phyloP scores from a whole-genome alignment of 2,329 filamentous ascomycete genomes.

The Arthroderma sp. region DNA sequence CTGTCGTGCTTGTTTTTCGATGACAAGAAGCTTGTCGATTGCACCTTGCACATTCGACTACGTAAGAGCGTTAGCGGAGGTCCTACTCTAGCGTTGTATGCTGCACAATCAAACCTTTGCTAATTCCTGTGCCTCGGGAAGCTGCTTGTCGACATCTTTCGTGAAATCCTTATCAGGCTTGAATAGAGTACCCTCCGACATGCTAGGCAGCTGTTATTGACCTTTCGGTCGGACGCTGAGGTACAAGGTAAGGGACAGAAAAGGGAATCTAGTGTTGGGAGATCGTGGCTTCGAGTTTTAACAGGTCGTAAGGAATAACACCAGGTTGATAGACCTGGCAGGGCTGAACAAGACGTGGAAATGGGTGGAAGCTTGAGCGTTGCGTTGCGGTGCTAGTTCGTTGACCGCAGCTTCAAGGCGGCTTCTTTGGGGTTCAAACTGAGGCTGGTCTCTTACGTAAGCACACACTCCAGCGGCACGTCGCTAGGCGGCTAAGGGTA shows the following conservation, averaged over 20 bases:
- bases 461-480: no score
- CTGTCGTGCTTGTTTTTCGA: constrained; percentile 97
- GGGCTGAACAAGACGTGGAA: no score
- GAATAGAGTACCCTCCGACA: constrained; percentile 66
- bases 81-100: background rate
- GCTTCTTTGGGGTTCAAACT: no score
- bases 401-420: no score
- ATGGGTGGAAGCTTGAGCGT: no score
- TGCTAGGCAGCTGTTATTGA: constrained; percentile 29
- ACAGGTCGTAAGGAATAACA: no score
- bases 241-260: background rate
- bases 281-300: no score
- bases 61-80: constrained; percentile 8
- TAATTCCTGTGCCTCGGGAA: constrained; percentile 80
- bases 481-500: no score
- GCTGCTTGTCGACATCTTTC: constrained; percentile 84
- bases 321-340: no score
- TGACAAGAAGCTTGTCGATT: constrained; percentile 77
- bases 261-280: background rate
- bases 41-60: constrained; percentile 62
- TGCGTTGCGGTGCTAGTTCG: no score
- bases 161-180: constrained; percentile 99
- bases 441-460: no score
- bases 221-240: background rate
- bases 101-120: constrained; percentile 51